Conservation (phyloP, 305 asterid genomes). For the Solanum hybrid region DNA sequence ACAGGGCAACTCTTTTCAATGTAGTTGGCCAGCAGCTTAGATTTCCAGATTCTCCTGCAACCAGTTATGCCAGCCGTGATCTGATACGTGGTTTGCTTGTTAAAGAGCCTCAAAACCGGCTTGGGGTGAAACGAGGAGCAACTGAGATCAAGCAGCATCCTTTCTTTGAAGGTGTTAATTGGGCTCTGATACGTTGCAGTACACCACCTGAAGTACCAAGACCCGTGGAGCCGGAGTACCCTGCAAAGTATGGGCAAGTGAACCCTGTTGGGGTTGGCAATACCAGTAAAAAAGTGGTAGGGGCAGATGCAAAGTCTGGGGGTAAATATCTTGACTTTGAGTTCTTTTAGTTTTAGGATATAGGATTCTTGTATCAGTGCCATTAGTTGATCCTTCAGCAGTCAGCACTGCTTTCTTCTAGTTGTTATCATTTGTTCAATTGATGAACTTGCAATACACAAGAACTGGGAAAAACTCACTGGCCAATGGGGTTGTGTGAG, state of each 20-base stretch:
- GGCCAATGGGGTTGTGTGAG: not conserved
- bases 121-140: constrained; percentile 88
- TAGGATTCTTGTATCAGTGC: constrained; percentile 17
- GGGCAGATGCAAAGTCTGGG: constrained; percentile 58
- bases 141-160: constrained; percentile 94
- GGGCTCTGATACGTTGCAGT: constrained; percentile 94
- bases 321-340: constrained; percentile 96
- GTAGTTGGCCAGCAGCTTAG: constrained; percentile 88
- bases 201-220: constrained; percentile 96
- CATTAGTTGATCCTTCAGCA: constrained; percentile 12
- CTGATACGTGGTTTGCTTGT: constrained; percentile 79
- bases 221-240: constrained; percentile 59
- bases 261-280: constrained; percentile 47
- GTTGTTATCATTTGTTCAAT: not conserved
- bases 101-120: constrained; percentile 88
- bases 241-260: constrained; percentile 48
- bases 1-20: constrained; percentile 83
- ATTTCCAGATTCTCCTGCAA: constrained; percentile 83
- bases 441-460: not conserved
- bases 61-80: constrained; percentile 84
- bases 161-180: constrained; percentile 86
- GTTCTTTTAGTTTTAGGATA: constrained; percentile 65
- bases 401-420: not conserved
- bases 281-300: constrained; percentile 55
- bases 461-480: not conserved